A percentile compares a stretch with the other conserved stretches of the same genome.
These are phyloP conservation scores for Pestalotiopsis fici DNA, from an alignment of 2,329 filamentous ascomycete genomes.

Conservation along the genomic window DNA sequence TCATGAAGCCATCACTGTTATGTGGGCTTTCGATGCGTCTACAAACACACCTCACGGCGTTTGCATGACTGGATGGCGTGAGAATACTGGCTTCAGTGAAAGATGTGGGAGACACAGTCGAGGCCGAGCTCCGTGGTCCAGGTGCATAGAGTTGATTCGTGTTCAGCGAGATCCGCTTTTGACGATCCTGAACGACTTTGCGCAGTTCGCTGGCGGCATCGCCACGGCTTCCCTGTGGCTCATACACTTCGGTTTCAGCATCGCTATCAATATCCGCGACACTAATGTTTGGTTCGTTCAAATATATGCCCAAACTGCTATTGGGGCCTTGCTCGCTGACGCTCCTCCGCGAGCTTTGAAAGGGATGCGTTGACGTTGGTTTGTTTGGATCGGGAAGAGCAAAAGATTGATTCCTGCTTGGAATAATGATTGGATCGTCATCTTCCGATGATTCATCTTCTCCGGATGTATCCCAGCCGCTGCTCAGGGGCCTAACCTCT, in stretches of 20 bases:
- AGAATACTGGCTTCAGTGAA: constrained; percentile 48
- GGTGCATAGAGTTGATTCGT: constrained; percentile 35
- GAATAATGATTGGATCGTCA: constrained; percentile 66
- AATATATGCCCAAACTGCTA: constrained; percentile 39
- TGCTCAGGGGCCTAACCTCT: constrained; percentile 16
- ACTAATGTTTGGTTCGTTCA: constrained; percentile 27
- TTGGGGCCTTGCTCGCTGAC: constrained; percentile 48
- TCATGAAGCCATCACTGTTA: constrained; percentile 55
- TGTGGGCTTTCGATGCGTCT: constrained; percentile 32
- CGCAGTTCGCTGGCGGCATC: constrained; percentile 63
- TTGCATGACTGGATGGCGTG: constrained; percentile 44
- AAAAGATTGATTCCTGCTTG: constrained; percentile 61
- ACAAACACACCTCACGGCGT: constrained; percentile 59
- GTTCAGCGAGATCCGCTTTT: constrained; percentile 39
- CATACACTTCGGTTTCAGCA: constrained; percentile 58
- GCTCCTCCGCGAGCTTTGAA: constrained; percentile 47
- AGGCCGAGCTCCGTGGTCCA: constrained; percentile 20
- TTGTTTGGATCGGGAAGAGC: constrained; percentile 46
- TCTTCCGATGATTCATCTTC: constrained; percentile 60
- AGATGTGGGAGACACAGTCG: constrained; percentile 52
- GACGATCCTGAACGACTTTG: constrained; percentile 56
- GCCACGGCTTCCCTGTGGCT: constrained; percentile 40
- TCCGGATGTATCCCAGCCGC: constrained; percentile 47
- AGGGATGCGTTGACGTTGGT: constrained; percentile 44
- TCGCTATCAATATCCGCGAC: constrained; percentile 55